Evolutionary conservation across 140 eudicot genomes (phyloP).

Genomic region (Bidens hawaiensis): DNA sequence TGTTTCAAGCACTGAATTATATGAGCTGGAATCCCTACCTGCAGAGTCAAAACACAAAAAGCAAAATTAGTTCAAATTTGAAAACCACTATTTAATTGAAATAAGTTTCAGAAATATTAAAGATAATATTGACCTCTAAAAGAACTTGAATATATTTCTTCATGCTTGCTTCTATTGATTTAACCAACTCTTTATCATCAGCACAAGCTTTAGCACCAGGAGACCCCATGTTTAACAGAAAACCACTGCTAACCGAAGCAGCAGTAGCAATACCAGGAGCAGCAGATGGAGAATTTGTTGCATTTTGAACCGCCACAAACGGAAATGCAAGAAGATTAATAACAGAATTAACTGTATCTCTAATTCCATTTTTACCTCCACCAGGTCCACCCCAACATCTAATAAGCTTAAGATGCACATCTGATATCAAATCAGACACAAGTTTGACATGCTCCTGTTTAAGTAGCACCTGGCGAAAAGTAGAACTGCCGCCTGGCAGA

Average conservation of each 20-base stretch:
- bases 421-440: constrained; percentile 66
- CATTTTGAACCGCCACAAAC: constrained; percentile 81
- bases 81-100: not conserved
- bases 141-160: constrained; percentile 75
- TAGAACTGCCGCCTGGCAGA: constrained; percentile 78
- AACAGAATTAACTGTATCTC: constrained; percentile 71
- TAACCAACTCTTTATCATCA: constrained; percentile 78
- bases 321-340: constrained; percentile 96
- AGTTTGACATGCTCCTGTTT: constrained; percentile 61
- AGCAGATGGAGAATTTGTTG: constrained; percentile 55
- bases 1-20: constrained; percentile 67
- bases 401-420: constrained; percentile 60
- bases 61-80: not conserved
- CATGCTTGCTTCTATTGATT: constrained; percentile 79
- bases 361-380: constrained; percentile 77
- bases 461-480: constrained; percentile 80
- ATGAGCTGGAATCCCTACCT: constrained; percentile 68
- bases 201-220: constrained; percentile 85
- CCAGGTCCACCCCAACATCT: constrained; percentile 87
- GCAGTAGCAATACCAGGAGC: constrained; percentile 46
- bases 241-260: constrained; percentile 87
- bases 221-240: constrained; percentile 79
- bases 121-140: constrained; percentile 48
- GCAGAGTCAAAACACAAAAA: constrained; percentile 11
- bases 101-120: not conserved